Conservation (phyloP, 2,329 filamentous ascomycete species). For the Macrophomina tecta region DNA sequence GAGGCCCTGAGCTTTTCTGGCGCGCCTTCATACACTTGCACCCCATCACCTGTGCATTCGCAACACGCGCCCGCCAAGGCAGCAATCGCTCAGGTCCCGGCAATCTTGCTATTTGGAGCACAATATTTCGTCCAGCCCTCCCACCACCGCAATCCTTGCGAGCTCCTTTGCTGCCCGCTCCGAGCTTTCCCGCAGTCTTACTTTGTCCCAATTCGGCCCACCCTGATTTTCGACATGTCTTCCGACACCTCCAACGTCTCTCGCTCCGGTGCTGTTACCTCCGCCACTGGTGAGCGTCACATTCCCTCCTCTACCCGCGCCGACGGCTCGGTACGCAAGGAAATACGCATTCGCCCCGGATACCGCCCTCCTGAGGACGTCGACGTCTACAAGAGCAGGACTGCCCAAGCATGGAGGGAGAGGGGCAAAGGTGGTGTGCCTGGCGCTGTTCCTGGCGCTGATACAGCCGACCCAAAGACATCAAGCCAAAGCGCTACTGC, state of each 20-base stretch:
- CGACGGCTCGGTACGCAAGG: conserved; percentile 89
- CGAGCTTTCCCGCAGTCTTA: conserved; percentile 14
- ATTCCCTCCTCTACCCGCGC: conserved; percentile 87
- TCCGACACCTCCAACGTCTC: conserved; percentile 41
- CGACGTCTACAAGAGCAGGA: conserved; percentile 93
- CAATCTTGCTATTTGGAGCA: not conserved
- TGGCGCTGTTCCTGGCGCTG: conserved; percentile 66
- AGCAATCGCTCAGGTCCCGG: conserved; percentile 10
- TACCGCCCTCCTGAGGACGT: conserved; percentile 95
- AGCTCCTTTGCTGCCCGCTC: not conserved
- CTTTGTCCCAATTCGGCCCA: conserved; percentile 1
- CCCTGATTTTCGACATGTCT: conserved; percentile 16
- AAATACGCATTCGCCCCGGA: conserved; percentile 91
- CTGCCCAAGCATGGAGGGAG: conserved; percentile 82
- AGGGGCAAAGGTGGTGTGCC: conserved; percentile 73
- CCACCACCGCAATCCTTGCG: not conserved
- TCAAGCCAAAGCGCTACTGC: conserved; percentile 58
- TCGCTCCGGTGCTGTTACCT: conserved; percentile 68
- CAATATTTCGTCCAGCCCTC: not conserved
- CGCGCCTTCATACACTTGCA: conserved; percentile 9
- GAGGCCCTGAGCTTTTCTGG: conserved; percentile 8
- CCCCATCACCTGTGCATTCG: not conserved
- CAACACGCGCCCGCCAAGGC: conserved; percentile 2
- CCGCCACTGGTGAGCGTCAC: conserved; percentile 77
- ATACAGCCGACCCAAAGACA: conserved; percentile 46